Conservation (phyloP, 2,329 filamentous ascomycete species). For the Colletotrichum sp. region DNA sequence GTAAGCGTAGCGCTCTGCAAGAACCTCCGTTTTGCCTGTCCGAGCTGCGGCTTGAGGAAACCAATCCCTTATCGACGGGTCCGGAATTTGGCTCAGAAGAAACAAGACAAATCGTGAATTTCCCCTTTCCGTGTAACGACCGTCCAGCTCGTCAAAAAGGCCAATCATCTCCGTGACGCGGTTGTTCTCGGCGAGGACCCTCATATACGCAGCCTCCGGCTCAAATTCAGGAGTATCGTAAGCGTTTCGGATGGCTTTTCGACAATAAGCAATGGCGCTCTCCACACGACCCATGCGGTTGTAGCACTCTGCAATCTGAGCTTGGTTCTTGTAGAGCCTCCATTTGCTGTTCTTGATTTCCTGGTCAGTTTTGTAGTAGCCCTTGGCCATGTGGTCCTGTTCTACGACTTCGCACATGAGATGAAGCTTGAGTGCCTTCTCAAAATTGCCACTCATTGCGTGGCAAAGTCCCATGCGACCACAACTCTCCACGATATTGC, state of each 20-base stretch:
- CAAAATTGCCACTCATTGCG: conserved; percentile 37
- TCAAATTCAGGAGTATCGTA: conserved; percentile 38
- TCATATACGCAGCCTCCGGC: conserved; percentile 40
- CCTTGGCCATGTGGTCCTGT: conserved; percentile 30
- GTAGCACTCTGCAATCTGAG: conserved; percentile 41
- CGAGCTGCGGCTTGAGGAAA: conserved; percentile 45
- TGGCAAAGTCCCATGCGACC: conserved; percentile 47
- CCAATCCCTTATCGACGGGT: conserved; percentile 40
- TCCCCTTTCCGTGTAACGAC: conserved; percentile 27
- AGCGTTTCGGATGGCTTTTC: conserved; percentile 36
- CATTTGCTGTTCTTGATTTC: conserved; percentile 35
- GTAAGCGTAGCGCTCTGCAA: conserved; percentile 32
- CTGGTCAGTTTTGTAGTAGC: conserved; percentile 24
- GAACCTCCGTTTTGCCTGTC: conserved; percentile 31
- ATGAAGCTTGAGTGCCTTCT: conserved; percentile 37
- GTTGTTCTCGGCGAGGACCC: conserved; percentile 40
- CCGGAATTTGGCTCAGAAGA: conserved; percentile 35
- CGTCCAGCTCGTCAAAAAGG: conserved; percentile 36
- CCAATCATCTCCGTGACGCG: conserved; percentile 38
- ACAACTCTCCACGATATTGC: conserved; percentile 40
- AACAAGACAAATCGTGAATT: conserved; percentile 36
- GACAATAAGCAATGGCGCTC: conserved; percentile 38
- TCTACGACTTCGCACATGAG: conserved; percentile 42
- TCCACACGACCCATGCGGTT: conserved; percentile 35
- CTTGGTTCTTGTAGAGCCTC: conserved; percentile 46